Evolutionary conservation across 2,329 filamentous ascomycete species (phyloP).

Genomic region (Aspergillus texensis): DNA sequence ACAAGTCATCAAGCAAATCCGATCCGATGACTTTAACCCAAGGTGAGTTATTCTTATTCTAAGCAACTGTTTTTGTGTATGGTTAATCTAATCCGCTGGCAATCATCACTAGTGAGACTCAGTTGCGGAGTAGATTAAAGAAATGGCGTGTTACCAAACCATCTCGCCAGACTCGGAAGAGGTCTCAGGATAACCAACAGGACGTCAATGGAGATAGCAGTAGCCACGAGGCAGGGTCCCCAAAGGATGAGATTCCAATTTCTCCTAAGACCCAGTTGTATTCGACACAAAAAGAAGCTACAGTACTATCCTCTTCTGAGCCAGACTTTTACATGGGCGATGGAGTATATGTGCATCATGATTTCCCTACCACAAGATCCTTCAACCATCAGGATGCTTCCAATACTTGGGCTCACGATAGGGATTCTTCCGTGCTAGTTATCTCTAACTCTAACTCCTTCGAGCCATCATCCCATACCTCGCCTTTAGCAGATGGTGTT

Average conservation of each 20-base stretch:
- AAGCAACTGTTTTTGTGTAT: background rate
- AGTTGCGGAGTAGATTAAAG: conserved; percentile 47
- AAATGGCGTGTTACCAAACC: conserved; percentile 50
- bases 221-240: conserved; percentile 21
- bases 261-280: conserved; percentile 18
- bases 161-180: conserved; percentile 47
- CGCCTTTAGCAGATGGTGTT: conserved; percentile 28
- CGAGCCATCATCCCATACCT: conserved; percentile 29
- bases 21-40: conserved; percentile 45
- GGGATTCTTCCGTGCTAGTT: conserved; percentile 17
- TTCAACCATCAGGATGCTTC: conserved; percentile 17
- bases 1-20: conserved; percentile 49
- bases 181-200: conserved; percentile 28
- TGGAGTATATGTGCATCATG: conserved; percentile 15
- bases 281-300: conserved; percentile 10
- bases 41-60: conserved; percentile 35
- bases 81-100: background rate
- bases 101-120: conserved; percentile 42
- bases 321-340: conserved; percentile 24
- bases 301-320: conserved; percentile 10
- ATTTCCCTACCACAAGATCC: conserved; percentile 12
- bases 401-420: conserved; percentile 26
- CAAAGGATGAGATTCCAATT: conserved; percentile 14
- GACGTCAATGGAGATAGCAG: conserved; percentile 25
- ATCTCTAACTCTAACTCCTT: conserved; percentile 28